Percentiles rank a stretch among this genome's conserved stretches.
Evolutionary conservation across 306 rosid genomes (phyloP).

Genomic region (Cicer judaicum): DNA sequence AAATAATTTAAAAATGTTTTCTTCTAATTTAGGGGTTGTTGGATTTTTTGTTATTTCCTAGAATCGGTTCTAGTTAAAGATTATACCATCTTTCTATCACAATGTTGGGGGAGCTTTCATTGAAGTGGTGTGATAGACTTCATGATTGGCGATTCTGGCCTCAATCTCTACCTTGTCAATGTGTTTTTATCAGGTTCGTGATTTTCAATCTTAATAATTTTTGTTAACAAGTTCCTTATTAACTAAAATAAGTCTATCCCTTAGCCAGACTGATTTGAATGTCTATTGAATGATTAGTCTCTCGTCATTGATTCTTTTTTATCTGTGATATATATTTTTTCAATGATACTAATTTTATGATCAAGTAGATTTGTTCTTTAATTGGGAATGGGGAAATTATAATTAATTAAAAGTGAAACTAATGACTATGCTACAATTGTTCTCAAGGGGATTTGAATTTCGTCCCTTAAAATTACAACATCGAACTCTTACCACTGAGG

Average conservation of each 20-base stretch:
- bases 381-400: too few relatives aligned
- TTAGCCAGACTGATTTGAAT: slow-evolving; percentile 31
- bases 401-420: too few relatives aligned
- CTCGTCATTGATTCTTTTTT: slow-evolving; percentile 25
- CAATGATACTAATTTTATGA: slow-evolving; percentile 24
- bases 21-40: slow-evolving; percentile 45
- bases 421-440: too few relatives aligned
- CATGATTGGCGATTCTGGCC: slow-evolving; percentile 55
- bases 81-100: slow-evolving; percentile 46
- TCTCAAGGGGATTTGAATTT: too few relatives aligned
- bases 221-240: slow-evolving; percentile 33
- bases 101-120: slow-evolving; percentile 49
- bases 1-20: slow-evolving; percentile 35
- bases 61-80: slow-evolving; percentile 48
- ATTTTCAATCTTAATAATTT: slow-evolving; percentile 41
- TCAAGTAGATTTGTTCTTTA: neutral
- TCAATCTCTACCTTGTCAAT: slow-evolving; percentile 53
- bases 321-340: slow-evolving; percentile 4
- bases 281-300: slow-evolving; percentile 35
- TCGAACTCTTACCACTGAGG: too few relatives aligned
- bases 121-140: slow-evolving; percentile 55
- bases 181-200: slow-evolving; percentile 60
- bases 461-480: too few relatives aligned
- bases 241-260: slow-evolving; percentile 20
- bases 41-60: slow-evolving; percentile 45